These are phyloP conservation scores for Leccinum boreale DNA, from an alignment of 768 basidiomycete genomes.

Conservation along the genomic window DNA sequence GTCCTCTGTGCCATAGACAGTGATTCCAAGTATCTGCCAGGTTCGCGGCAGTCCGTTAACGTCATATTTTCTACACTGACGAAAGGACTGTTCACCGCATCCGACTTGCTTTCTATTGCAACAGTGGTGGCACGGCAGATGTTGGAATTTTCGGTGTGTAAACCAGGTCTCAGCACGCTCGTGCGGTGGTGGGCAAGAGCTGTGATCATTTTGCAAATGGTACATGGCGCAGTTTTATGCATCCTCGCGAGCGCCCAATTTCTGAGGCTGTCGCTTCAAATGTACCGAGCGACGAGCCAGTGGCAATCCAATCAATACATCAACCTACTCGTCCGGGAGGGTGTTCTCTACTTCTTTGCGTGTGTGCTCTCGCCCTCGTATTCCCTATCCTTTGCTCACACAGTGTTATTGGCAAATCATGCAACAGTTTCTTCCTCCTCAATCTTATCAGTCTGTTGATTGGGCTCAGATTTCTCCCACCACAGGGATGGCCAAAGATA, in stretches of 20 bases:
- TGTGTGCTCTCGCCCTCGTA: neutral
- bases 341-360: neutral
- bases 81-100: neutral
- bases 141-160: neutral
- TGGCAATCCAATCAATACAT: neutral
- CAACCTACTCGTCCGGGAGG: neutral
- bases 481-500: neutral
- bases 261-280: neutral
- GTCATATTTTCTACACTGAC: neutral
- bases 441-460: neutral
- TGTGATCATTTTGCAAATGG: neutral
- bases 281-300: neutral
- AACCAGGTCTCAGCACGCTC: accelerated
- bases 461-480: neutral
- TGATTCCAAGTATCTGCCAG: neutral
- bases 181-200: neutral
- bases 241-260: neutral
- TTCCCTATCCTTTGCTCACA: neutral
- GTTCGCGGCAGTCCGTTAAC: neutral
- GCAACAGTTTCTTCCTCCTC: neutral
- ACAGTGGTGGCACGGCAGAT: neutral
- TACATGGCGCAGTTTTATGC: neutral
- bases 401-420: neutral
- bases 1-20: neutral
- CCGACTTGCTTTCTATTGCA: neutral